Conservation (phyloP, 78 protist genomes). For the Cavenderia fasciculata region DNA sequence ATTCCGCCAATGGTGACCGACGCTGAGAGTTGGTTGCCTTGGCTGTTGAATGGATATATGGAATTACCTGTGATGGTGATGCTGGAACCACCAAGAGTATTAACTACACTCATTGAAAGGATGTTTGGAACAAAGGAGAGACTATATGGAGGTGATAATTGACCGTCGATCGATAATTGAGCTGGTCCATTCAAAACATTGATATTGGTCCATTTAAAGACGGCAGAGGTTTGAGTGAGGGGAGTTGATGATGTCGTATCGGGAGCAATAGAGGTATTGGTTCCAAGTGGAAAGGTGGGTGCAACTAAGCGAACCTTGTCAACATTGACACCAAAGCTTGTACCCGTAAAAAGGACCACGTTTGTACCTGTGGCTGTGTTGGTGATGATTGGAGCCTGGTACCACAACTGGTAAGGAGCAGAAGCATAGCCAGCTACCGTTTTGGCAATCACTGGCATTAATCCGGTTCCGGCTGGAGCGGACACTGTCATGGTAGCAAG, state of each 20-base stretch:
- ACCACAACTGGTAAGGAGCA: neutral
- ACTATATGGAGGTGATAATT: neutral
- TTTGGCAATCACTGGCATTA: neutral
- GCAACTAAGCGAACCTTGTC: neutral
- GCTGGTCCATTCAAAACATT: neutral
- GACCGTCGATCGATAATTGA: neutral
- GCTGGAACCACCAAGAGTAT: neutral
- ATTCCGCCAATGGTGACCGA: too few species aligned
- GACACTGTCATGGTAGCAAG: neutral
- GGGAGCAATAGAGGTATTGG: neutral
- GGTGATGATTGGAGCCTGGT: neutral
- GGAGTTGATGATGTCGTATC: too few species aligned
- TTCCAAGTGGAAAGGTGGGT: neutral
- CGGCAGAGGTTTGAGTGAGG: too few species aligned
- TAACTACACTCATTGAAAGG: too few species aligned
- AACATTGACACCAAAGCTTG: neutral
- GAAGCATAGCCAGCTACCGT: neutral
- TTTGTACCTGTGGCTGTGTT: neutral
- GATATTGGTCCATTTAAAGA: too few species aligned
- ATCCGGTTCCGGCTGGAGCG: conserved; percentile 4
- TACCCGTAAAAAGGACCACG: neutral
- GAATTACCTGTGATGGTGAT: neutral
- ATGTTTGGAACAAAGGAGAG: neutral
- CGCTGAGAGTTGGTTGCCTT: too few species aligned
- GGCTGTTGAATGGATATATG: too few species aligned